phyloP scores from a whole-genome alignment of 2,329 filamentous ascomycete genomes.

The Aspergillus ustus region DNA sequence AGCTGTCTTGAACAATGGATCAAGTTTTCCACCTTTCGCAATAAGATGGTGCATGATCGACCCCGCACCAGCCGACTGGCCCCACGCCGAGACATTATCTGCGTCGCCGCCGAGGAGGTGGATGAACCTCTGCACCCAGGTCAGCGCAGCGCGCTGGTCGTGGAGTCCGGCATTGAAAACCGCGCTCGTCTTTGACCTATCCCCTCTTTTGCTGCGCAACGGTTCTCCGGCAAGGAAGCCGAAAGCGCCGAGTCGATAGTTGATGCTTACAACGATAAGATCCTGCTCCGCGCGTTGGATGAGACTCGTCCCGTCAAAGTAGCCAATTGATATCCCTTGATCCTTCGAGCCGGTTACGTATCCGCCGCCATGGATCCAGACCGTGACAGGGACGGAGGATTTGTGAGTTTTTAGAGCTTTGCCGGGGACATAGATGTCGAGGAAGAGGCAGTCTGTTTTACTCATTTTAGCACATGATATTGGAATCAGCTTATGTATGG shows the following conservation, averaged over 20 bases:
- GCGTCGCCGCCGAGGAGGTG: neutral
- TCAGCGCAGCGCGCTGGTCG: neutral
- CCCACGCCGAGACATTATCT: constrained; percentile 4
- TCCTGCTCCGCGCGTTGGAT: neutral
- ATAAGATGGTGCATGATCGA: constrained; percentile 7
- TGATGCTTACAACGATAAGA: neutral
- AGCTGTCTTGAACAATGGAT: neutral
- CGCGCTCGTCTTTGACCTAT: neutral
- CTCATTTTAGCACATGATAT: neutral
- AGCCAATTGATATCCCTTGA: neutral
- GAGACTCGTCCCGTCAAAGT: neutral
- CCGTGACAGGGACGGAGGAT: neutral
- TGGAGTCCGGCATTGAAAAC: neutral
- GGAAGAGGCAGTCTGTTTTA: neutral
- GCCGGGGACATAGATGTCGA: neutral
- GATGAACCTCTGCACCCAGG: neutral
- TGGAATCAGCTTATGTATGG: neutral
- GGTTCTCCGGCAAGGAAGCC: neutral
- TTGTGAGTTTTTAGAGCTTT: neutral
- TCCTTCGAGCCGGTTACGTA: neutral
- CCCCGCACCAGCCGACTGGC: constrained; percentile 5
- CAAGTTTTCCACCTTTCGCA: neutral
- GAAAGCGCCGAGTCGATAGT: neutral
- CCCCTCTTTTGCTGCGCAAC: neutral
- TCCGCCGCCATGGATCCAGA: neutral